Base-by-base conservation (phyloP, 768 basidiomycete genomes). In the Rhizopogon vesiculosus region DNA sequence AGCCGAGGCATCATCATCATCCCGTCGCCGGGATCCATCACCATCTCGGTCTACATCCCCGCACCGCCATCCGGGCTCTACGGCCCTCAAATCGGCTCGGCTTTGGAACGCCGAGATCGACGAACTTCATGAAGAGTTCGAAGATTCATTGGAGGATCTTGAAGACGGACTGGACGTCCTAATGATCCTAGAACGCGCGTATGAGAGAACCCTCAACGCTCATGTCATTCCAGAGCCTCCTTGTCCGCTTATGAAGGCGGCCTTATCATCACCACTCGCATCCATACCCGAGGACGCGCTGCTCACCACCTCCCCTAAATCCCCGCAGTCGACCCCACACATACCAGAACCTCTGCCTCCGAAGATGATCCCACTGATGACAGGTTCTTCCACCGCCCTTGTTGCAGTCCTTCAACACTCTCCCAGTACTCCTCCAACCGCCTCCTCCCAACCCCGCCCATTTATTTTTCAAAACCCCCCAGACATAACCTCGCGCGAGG, bases 161-260 rank as follows among this genome's bases (percentile, higher is more conserved):
- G 79, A 78, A 39, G 86, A 87, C n/a, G 85, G 85, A 13, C 72
- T 89, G 42, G 84, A 89, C 62, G 77, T 89, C 12, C 76, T 89
- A 13, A 76, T 79, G 64, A 82, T 89, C 48, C 75, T 89, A 42
- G 86, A 89, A 65, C 78, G 77, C 28, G 87, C 87, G 4, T 89
- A 86, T 62, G 83, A 87, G 57, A 75, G 76, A 49, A 85, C 87
- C 6, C 72, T 89, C 35, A 76, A 78, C 33, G 83, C 81, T 2
- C 87, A 89, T 64, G 80, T 84, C 40, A 64, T 73, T 4, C 60
- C 68, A 5, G 72, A 69, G 33, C 69, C 72, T 49, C 12, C 42
- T 60, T 49, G 63, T 55, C 43, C 39, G 18, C 51, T 44, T 42
- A 41, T 40, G 6, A 51, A 51, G 2, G 45, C 35, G 15, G 48